Evolutionary conservation across 2,329 filamentous ascomycete genomes (phyloP).

Genomic region (Talaromyces sp.): DNA sequence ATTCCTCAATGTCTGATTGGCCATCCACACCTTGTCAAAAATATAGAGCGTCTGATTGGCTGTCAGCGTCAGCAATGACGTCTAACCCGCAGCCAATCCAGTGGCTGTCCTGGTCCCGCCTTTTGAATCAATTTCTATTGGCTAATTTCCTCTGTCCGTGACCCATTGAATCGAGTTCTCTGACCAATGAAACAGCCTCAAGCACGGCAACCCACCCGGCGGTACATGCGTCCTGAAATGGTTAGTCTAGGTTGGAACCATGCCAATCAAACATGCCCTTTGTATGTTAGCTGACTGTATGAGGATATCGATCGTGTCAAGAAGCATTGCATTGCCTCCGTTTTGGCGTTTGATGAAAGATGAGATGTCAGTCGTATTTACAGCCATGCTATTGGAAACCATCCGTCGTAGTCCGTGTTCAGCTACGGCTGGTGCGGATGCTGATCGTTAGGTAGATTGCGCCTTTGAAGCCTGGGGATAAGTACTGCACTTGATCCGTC

Average conservation of each 20-base stretch:
- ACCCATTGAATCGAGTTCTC: neutral
- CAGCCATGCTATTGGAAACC: neutral
- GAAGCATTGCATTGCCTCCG: neutral
- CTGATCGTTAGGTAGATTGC: no score
- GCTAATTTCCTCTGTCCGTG: neutral
- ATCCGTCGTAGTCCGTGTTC: neutral
- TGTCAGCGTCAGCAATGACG: neutral
- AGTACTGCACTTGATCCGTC: neutral
- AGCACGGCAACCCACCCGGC: neutral
- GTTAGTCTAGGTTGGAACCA: neutral
- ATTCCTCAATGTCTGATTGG: neutral
- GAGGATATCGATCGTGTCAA: neutral
- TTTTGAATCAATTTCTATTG: neutral
- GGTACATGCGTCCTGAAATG: neutral
- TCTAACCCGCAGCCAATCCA: neutral
- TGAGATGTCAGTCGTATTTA: neutral
- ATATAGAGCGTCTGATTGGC: neutral
- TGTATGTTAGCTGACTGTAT: neutral
- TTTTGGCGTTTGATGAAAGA: neutral
- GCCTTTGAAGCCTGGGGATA: neutral
- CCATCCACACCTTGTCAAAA: neutral
- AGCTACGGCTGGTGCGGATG: neutral
- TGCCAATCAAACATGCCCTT: neutral
- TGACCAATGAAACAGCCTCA: neutral
- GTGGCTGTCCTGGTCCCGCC: neutral